These are phyloP conservation scores for Monosporascus sp. DNA, from an alignment of 2,329 filamentous ascomycete genomes.

Conservation along the genomic window DNA sequence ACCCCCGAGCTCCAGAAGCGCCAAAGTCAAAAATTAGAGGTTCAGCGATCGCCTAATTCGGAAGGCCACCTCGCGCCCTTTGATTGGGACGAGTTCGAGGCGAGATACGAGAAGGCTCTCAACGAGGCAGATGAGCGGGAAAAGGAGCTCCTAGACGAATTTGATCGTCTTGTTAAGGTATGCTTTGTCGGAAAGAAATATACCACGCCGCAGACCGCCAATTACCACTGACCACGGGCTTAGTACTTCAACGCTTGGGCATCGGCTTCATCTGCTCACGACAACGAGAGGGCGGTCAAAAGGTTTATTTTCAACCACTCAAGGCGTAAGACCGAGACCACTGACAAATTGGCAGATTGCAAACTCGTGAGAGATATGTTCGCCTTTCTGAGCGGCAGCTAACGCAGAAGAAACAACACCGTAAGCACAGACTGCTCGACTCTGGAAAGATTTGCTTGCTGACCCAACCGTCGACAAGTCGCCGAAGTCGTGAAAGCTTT, in stretches of 20 bases:
- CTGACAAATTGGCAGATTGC: conserved; percentile 48
- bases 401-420: conserved; percentile 71
- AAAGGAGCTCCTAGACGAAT: conserved; percentile 59
- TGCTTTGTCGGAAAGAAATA: conserved; percentile 2
- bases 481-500: conserved; percentile 57
- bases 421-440: conserved; percentile 44
- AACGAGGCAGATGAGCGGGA: conserved; percentile 59
- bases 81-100: conserved; percentile 74
- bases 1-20: conserved; percentile 34
- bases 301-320: conserved; percentile 43
- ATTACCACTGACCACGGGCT: conserved; percentile 5
- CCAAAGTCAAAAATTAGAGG: conserved; percentile 25
- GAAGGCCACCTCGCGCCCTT: conserved; percentile 51
- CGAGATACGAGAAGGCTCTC: conserved; percentile 62
- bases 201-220: neutral
- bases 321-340: conserved; percentile 5
- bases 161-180: conserved; percentile 61
- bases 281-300: conserved; percentile 72
- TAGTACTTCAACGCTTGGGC: conserved; percentile 82
- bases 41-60: conserved; percentile 39
- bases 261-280: conserved; percentile 62
- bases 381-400: conserved; percentile 67
- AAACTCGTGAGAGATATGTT: conserved; percentile 73
- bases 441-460: conserved; percentile 9
- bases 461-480: conserved; percentile 27